Conservation (phyloP, 257 asterid genomes). For the Knoxia roxburghii region DNA sequence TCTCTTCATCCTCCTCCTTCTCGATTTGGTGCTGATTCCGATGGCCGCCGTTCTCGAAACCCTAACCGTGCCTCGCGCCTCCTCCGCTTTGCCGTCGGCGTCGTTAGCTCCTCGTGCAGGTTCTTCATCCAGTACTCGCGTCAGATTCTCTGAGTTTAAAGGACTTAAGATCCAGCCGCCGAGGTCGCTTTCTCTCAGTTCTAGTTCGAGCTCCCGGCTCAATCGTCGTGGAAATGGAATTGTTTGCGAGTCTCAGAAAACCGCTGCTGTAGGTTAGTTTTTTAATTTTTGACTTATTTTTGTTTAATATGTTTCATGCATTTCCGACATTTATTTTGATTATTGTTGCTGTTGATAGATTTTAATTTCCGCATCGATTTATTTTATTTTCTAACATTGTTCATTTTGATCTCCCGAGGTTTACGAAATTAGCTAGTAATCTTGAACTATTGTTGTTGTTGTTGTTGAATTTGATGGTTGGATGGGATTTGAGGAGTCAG, state of each 20-base stretch:
- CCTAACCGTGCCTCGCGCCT: conserved; percentile 60
- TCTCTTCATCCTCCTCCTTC: not conserved
- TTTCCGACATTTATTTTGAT: not conserved
- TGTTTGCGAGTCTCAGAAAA: conserved; percentile 78
- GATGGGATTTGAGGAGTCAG: not conserved
- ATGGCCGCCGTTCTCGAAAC: conserved; percentile 77
- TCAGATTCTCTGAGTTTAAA: conserved; percentile 50
- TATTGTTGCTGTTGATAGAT: too few relatives aligned
- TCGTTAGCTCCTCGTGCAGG: conserved; percentile 43
- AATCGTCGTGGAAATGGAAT: conserved; percentile 42
- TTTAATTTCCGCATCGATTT: not conserved
- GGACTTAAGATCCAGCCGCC: conserved; percentile 59
- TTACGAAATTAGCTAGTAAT: not conserved
- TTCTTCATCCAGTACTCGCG: conserved; percentile 28
- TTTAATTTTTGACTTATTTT: not conserved
- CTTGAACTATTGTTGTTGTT: not conserved
- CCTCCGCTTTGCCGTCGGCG: conserved; percentile 44
- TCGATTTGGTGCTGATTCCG: conserved; percentile 1
- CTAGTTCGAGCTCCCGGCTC: conserved; percentile 29
- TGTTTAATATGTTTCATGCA: not conserved
- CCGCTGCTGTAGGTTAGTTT: conserved; percentile 55
- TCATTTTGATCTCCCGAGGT: too few relatives aligned
- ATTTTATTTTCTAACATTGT: too few relatives aligned
- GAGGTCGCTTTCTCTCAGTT: conserved; percentile 40
- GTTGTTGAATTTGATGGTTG: not conserved